Evolutionary conservation across 2,329 filamentous ascomycete genomes (phyloP).

Genomic region (Colletotrichum falcatum): DNA sequence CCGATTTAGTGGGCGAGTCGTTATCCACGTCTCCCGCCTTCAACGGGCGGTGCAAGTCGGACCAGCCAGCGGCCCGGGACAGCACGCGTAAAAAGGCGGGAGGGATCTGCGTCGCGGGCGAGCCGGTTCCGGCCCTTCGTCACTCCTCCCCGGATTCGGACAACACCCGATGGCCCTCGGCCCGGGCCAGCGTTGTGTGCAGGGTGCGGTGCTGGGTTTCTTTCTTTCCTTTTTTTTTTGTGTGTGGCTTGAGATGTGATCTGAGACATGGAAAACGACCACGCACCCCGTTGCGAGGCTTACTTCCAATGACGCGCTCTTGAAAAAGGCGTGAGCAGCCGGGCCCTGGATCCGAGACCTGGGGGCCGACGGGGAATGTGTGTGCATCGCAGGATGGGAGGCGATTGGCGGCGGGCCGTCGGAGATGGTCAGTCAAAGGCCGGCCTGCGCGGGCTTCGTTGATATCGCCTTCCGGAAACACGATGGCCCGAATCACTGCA

Average conservation of each 20-base stretch:
- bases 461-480: background rate
- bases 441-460: too few relatives aligned
- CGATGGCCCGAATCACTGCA: too few relatives aligned
- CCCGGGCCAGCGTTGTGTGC: background rate
- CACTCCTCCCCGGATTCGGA: too few relatives aligned
- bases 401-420: background rate
- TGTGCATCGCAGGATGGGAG: too few relatives aligned
- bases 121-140: background rate
- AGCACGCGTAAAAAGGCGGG: too few relatives aligned
- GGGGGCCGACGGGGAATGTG: background rate
- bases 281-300: background rate
- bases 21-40: background rate
- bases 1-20: too few relatives aligned
- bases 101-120: background rate
- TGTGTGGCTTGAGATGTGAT: too few relatives aligned
- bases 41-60: background rate
- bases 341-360: background rate
- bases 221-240: too few relatives aligned
- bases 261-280: background rate
- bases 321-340: background rate
- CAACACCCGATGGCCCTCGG: background rate
- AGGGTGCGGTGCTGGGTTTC: too few relatives aligned
- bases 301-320: background rate
- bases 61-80: background rate
- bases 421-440: too few relatives aligned